Conservation (phyloP, 169 alveolate species). For the Neospora caninum region DNA sequence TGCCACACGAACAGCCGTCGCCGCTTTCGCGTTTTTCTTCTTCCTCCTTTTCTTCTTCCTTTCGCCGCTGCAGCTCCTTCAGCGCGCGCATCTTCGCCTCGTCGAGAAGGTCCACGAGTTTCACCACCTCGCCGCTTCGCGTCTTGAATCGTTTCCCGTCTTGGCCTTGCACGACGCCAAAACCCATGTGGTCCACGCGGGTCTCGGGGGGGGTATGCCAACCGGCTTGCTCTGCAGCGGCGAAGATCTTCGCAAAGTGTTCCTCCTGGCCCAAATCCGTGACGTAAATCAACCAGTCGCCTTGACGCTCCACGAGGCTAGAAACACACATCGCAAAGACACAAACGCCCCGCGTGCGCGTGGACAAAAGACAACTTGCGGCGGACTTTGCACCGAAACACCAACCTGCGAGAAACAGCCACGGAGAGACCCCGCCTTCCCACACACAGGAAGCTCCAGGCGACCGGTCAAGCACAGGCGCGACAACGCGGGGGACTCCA, state of each 20-base stretch:
- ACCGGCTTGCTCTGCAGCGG: conserved; percentile 89
- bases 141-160: conserved; percentile 97
- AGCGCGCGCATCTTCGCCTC: conserved; percentile 96
- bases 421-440: no score
- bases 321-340: neutral
- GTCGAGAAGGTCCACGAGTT: conserved; percentile 93
- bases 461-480: no score
- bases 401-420: no score
- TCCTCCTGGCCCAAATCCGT: conserved; percentile 96
- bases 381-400: no score
- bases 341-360: neutral
- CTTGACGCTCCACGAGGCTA: conserved; percentile 79
- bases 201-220: conserved; percentile 84
- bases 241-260: conserved; percentile 94
- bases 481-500: no score
- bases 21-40: conserved; percentile 34
- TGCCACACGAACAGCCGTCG: neutral
- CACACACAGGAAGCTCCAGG: no score
- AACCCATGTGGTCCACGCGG: conserved; percentile 96
- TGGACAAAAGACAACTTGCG: no score
- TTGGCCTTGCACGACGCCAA: conserved; percentile 95
- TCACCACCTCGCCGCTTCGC: conserved; percentile 90
- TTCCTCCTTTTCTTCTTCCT: conserved; percentile 52
- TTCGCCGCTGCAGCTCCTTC: conserved; percentile 80
- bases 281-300: conserved; percentile 94